phyloP scores from a whole-genome alignment of 1,139 yeast species.

The Debaryomyces fabryi region DNA sequence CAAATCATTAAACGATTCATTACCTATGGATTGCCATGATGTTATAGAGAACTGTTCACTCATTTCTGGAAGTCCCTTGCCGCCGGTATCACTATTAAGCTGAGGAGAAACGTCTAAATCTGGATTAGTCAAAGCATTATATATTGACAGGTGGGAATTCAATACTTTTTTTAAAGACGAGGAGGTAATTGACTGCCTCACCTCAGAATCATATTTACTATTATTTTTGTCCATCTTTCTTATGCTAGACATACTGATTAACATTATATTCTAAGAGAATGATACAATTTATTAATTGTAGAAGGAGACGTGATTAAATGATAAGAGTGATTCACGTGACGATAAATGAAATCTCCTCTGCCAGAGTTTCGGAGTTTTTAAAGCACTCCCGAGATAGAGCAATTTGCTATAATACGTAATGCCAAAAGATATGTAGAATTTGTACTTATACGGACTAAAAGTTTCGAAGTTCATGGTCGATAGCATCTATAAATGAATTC shows the following conservation, averaged over 20 bases:
- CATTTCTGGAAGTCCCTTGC: constrained; percentile 15
- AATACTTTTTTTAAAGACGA: constrained; percentile 25
- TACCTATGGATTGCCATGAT: constrained; percentile 28
- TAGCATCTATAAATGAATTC: constrained; percentile 4
- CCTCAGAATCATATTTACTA: not conserved
- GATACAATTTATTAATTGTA: not conserved
- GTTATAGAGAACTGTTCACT: constrained; percentile 17
- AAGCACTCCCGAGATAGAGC: not conserved
- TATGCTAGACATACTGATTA: not conserved
- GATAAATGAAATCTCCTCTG: not conserved
- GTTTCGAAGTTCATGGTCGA: not conserved
- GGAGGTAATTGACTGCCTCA: not conserved
- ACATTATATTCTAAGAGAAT: not conserved
- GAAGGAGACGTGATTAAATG: constrained; percentile 10
- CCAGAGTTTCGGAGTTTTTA: not conserved
- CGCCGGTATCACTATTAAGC: constrained; percentile 5
- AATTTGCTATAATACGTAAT: not conserved
- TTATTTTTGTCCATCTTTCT: not conserved
- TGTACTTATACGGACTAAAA: not conserved
- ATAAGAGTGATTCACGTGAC: constrained; percentile 9
- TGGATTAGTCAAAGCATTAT: constrained; percentile 44
- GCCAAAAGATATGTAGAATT: not conserved
- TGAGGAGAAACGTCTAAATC: constrained; percentile 36
- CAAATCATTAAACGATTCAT: constrained; percentile 11
- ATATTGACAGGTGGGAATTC: constrained; percentile 43